These are phyloP conservation scores for Glaciozyma martinii DNA, from an alignment of 768 basidiomycete species.

Conservation along the genomic window DNA sequence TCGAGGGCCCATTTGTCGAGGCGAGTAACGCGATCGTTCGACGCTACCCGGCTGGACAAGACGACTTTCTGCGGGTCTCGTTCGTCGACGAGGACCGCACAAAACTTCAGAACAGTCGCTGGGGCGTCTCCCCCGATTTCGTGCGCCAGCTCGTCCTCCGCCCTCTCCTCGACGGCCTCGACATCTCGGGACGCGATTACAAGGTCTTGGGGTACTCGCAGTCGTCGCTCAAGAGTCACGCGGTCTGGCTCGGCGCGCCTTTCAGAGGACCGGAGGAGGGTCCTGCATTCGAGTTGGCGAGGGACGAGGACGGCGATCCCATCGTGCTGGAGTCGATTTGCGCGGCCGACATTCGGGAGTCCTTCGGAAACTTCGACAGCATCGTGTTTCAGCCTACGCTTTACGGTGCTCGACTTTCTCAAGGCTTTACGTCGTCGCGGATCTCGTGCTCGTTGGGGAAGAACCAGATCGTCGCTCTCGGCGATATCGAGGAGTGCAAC, in stretches of 20 bases:
- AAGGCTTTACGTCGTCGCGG: constrained; percentile 6
- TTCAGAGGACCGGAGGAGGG: neutral
- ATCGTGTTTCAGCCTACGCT: constrained; percentile 11
- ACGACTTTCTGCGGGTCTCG: constrained; percentile 17
- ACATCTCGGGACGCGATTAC: constrained; percentile 10
- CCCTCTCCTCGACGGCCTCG: neutral
- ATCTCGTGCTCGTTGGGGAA: neutral
- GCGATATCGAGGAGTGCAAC: constrained; percentile 1
- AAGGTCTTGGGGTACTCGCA: constrained; percentile 25
- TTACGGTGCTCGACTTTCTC: constrained; percentile 21
- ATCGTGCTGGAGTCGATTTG: neutral
- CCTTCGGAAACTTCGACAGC: constrained; percentile 12
- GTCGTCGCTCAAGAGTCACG: constrained; percentile 3
- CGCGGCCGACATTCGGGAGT: neutral
- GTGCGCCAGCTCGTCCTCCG: constrained; percentile 1
- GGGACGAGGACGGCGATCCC: neutral
- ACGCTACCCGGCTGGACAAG: constrained; percentile 1
- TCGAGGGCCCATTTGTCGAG: constrained; percentile 7
- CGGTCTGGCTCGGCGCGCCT: constrained; percentile 9
- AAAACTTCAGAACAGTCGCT: neutral
- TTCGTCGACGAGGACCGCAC: constrained; percentile 21
- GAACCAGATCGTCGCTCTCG: neutral
- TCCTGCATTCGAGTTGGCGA: neutral
- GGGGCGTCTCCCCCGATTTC: neutral
- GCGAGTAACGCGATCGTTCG: constrained; percentile 18